A percentile compares a stretch with the other conserved stretches of the same genome.
phyloP scores from a whole-genome alignment of 768 basidiomycete genomes.

The Pilatotrama ljubarskyi region DNA sequence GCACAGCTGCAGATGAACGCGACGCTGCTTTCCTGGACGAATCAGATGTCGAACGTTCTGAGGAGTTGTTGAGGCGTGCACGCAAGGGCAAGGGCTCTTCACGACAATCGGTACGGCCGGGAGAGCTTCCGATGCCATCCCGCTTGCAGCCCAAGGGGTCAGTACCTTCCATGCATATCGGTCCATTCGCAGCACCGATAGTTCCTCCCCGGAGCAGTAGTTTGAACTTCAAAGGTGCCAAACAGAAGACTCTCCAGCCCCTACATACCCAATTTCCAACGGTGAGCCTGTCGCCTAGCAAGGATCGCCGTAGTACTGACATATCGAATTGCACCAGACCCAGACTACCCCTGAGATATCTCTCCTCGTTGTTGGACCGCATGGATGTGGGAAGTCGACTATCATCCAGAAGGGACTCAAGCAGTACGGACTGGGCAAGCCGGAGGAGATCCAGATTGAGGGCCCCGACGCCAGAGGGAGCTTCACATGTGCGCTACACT shows the following conservation, averaged over 20 bases:
- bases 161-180: constrained; percentile 22
- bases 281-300: constrained; percentile 10
- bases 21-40: constrained; percentile 24
- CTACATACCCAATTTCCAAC: constrained; percentile 30
- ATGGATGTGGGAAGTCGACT: constrained; percentile 82
- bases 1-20: constrained; percentile 38
- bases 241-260: constrained; percentile 25
- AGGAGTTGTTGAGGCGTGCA: constrained; percentile 22
- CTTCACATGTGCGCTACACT: constrained; percentile 29
- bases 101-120: constrained; percentile 24
- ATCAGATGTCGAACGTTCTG: constrained; percentile 30
- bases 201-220: constrained; percentile 30
- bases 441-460: constrained; percentile 24
- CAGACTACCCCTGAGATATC: constrained; percentile 41
- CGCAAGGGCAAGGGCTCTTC: constrained; percentile 32
- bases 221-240: constrained; percentile 24
- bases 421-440: constrained; percentile 48
- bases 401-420: constrained; percentile 78
- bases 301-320: not conserved
- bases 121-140: constrained; percentile 35
- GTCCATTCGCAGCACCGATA: constrained; percentile 21
- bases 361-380: constrained; percentile 77
- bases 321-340: not conserved
- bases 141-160: constrained; percentile 28
- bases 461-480: constrained; percentile 14